phyloP scores from a whole-genome alignment of 1,139 yeast species.

The Debaryomyces fabryi region DNA sequence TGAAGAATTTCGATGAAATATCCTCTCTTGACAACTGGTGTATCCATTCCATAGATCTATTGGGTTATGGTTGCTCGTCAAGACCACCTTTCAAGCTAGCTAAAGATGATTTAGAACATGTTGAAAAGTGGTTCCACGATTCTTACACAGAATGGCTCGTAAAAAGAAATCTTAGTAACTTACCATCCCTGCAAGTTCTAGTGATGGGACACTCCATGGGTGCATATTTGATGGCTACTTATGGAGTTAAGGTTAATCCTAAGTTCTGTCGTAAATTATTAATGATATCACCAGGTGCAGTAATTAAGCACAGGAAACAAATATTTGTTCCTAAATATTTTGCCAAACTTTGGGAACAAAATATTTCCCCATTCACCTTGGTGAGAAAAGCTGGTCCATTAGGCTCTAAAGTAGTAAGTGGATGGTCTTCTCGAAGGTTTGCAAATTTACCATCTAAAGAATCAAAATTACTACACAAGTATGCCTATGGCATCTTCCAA shows the following conservation, averaged over 20 bases:
- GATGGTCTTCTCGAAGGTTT: conserved; percentile 75
- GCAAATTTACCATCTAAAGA: conserved; percentile 48
- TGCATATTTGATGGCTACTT: conserved; percentile 54
- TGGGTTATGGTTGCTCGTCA: conserved; percentile 79
- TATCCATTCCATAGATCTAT: conserved; percentile 69
- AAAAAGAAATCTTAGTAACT: conserved; percentile 27
- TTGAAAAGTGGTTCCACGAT: conserved; percentile 57
- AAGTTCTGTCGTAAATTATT: conserved; percentile 48
- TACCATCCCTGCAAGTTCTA: conserved; percentile 36
- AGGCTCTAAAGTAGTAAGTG: conserved; percentile 73
- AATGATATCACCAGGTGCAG: conserved; percentile 69
- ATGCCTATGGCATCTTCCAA: conserved; percentile 71
- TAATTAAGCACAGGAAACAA: conserved; percentile 46
- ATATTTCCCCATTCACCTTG: conserved; percentile 69
- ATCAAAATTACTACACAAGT: conserved; percentile 54
- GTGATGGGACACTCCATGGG: conserved; percentile 68
- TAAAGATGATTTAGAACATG: conserved; percentile 32
- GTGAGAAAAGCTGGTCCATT: conserved; percentile 66
- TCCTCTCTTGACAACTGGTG: conserved; percentile 50
- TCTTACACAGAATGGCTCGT: conserved; percentile 51
- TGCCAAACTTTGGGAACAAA: conserved; percentile 65
- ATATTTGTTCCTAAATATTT: conserved; percentile 65
- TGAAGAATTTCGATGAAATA: conserved; percentile 61
- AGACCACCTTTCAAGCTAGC: conserved; percentile 53
- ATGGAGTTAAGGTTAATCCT: conserved; percentile 47